These are phyloP conservation scores for Ploettnerulaceae sp. DNA, from an alignment of 2,329 filamentous ascomycete species.

Conservation along the genomic window DNA sequence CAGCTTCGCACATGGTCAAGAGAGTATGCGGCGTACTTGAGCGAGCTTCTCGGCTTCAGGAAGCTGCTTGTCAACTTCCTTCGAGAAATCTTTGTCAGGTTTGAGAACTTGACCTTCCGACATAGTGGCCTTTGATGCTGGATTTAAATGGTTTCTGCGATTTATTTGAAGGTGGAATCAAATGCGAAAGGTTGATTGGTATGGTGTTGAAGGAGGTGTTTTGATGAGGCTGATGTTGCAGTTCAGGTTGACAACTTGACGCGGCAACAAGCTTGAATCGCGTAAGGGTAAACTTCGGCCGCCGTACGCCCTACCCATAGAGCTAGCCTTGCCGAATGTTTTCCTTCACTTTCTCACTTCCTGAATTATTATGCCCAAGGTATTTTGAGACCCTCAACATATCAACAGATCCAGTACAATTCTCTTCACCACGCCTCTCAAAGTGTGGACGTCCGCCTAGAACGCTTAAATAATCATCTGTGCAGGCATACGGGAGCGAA, in stretches of 20 bases:
- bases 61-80: conserved; percentile 88
- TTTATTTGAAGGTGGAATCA: not conserved
- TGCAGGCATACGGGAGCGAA: too few relatives aligned
- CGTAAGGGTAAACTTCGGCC: not conserved
- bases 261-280: not conserved
- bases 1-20: conserved; percentile 10
- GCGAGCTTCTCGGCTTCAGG: conserved; percentile 87
- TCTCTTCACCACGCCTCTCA: too few relatives aligned
- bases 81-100: conserved; percentile 97
- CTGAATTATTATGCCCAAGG: too few relatives aligned
- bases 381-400: too few relatives aligned
- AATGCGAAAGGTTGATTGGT: not conserved
- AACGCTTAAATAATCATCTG: too few relatives aligned
- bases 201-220: not conserved
- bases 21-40: conserved; percentile 51
- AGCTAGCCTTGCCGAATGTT: not conserved
- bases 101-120: conserved; percentile 35
- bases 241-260: conserved; percentile 6
- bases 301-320: too few relatives aligned
- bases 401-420: too few relatives aligned
- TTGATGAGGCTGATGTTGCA: conserved; percentile 3
- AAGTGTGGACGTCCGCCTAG: too few relatives aligned
- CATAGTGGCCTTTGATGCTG: conserved; percentile 24
- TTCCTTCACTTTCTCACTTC: too few relatives aligned
- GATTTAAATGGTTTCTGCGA: not conserved